Evolutionary conservation across 768 basidiomycete species (phyloP).

Genomic region (Tulasnella sp.): DNA sequence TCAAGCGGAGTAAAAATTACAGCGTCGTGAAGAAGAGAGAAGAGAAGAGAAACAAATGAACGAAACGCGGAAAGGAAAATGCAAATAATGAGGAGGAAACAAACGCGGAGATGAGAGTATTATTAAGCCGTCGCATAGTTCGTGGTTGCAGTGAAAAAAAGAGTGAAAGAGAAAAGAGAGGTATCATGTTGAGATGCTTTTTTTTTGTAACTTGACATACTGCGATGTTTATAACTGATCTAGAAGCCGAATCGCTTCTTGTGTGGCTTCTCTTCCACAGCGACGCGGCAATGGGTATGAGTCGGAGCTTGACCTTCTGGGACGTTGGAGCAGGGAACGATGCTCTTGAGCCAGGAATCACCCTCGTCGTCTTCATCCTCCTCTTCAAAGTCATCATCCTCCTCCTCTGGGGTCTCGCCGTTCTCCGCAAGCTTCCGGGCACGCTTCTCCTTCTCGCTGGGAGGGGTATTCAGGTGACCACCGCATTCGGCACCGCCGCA

Average conservation of each 20-base stretch:
- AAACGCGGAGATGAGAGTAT: constrained; percentile 9
- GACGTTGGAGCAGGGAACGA: constrained; percentile 53
- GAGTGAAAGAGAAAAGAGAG: not conserved
- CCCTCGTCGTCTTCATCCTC: constrained; percentile 67
- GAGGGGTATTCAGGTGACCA: constrained; percentile 38
- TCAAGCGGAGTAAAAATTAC: constrained; percentile 1
- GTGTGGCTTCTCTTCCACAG: constrained; percentile 60
- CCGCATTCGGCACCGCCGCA: constrained; percentile 47
- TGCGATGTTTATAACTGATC: not conserved
- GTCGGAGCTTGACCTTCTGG: constrained; percentile 36
- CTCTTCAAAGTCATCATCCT: constrained; percentile 57
- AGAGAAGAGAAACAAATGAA: not conserved
- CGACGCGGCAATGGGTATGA: constrained; percentile 69
- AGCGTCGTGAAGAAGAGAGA: not conserved
- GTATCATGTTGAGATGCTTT: not conserved
- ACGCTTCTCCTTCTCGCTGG: constrained; percentile 33
- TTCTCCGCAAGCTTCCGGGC: not conserved
- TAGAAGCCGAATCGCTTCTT: constrained; percentile 52
- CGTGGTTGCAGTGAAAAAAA: not conserved
- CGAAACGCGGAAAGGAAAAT: not conserved
- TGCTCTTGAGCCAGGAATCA: constrained; percentile 78
- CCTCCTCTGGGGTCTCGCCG: constrained; percentile 27
- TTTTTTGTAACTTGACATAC: not conserved
- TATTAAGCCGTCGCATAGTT: constrained; percentile 5
- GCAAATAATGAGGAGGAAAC: constrained; percentile 1